Evolutionary conservation across 1,284 basidiomycete genomes (phyloP), one percentile per base, ranked within the genome.

Genomic region (Tilletia setariae): DNA sequence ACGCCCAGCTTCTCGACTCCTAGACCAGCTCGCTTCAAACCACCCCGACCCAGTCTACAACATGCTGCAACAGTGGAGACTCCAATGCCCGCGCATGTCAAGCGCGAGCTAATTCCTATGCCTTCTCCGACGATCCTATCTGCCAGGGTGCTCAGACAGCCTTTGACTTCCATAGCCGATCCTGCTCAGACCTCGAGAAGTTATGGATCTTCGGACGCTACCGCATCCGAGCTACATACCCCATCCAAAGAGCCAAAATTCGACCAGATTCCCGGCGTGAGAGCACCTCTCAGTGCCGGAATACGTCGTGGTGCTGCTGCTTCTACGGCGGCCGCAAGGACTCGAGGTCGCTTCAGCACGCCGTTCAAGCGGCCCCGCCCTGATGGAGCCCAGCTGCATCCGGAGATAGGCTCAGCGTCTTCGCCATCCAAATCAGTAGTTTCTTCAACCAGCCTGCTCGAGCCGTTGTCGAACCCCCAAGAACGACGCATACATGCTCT

Each of bases 301-400:
- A 6, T 53, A 2, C 51, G 51, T 53, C 16, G 51, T 13, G 28
- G 21, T 7, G n/a, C 51, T 28, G 51, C 51, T 15, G 23, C 56
- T 2, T 30, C 56, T 3, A 40, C 35, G 35, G 35, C 35, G 6
- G 35, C 35, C 35, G 35, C 56, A 3, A 25, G 56, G 56, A 30
- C 56, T 25, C 56, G 56, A 35, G 19, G 28, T 3, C 23, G 28
- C 9, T 61, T 61, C 28, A 61, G 56, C 19, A 61, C 56, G 7
- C 56, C 56, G 28, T 61, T 61, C 56, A 61, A 61, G 28, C 32
- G n/a, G 6, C 21, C 28, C 51, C 16, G 51, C 7, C 51, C 51
- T 19, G 35, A 40, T 11, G 11, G 6, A 40, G 35, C 35, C 35
- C 35, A 44, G 43, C 19, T 23, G 35, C 35, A 4, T 40, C 35